phyloP scores from a whole-genome alignment of 768 basidiomycete genomes.

The Amanita inopinata region DNA sequence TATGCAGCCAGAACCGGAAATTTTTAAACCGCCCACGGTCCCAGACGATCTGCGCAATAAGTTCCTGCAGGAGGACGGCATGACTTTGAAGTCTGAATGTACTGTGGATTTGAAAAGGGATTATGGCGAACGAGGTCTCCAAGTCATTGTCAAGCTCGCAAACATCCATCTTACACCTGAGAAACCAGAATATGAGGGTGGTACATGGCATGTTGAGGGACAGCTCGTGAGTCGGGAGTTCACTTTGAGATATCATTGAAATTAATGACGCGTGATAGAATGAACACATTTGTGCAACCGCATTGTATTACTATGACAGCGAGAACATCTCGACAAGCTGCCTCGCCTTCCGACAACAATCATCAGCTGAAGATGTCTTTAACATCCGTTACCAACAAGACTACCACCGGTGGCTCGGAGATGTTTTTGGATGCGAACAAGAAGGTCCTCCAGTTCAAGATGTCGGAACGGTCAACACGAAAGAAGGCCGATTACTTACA shows the following conservation, averaged over 20 bases:
- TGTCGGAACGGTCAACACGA: conserved; percentile 18
- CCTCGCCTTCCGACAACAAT: conserved; percentile 21
- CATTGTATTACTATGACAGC: conserved; percentile 18
- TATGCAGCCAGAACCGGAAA: conserved; percentile 12
- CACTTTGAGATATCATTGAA: background rate
- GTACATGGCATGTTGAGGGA: conserved; percentile 31
- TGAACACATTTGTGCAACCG: conserved; percentile 19
- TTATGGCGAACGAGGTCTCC: conserved; percentile 13
- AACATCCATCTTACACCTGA: conserved; percentile 27
- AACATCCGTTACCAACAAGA: conserved; percentile 11
- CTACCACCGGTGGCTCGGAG: conserved; percentile 15
- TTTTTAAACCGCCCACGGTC: conserved; percentile 11
- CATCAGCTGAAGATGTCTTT: conserved; percentile 4
- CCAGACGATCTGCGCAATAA: background rate
- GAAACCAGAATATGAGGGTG: conserved; percentile 24
- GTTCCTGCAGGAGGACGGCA: background rate
- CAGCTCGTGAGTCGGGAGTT: conserved; percentile 11
- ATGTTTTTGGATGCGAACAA: conserved; percentile 14
- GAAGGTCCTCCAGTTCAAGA: conserved; percentile 13
- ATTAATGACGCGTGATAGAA: conserved; percentile 10
- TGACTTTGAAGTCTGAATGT: conserved; percentile 4
- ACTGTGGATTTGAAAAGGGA: conserved; percentile 10
- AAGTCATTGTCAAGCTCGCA: conserved; percentile 25
- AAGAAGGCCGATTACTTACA: conserved; percentile 18
- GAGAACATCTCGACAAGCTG: conserved; percentile 22